Evolutionary conservation across 2,329 filamentous ascomycete genomes (phyloP).

Genomic region (Diplocarpon mali): DNA sequence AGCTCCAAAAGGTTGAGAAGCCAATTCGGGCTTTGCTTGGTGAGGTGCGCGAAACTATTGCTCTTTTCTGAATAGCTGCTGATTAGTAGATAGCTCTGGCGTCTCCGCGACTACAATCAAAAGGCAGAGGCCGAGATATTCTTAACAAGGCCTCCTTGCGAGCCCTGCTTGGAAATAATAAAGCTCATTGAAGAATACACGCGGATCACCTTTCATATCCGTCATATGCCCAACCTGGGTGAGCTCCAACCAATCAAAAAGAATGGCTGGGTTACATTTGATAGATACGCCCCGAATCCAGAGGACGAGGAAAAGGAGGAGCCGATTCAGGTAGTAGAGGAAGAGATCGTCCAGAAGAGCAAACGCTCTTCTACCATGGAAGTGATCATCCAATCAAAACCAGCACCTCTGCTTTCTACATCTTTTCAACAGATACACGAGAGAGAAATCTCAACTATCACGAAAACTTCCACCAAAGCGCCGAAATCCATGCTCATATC

Average conservation of each 20-base stretch:
- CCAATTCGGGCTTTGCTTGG: neutral
- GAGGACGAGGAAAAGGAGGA: neutral
- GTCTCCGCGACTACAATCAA: neutral
- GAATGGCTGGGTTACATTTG: neutral
- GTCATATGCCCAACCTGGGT: conserved; percentile 1
- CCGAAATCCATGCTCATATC: no score
- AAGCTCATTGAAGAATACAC: conserved; percentile 4
- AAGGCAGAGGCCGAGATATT: conserved; percentile 5
- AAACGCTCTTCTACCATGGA: neutral
- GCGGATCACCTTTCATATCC: conserved; percentile 3
- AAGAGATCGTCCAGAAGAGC: neutral
- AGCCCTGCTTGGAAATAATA: conserved; percentile 1
- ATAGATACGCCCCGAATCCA: neutral
- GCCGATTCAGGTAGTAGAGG: neutral
- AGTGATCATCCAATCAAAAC: no score
- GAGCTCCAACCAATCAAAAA: neutral
- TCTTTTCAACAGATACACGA: no score
- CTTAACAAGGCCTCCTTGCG: conserved; percentile 2
- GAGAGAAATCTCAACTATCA: no score
- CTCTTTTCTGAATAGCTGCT: neutral
- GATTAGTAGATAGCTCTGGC: neutral
- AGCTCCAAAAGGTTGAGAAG: neutral
- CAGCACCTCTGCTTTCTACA: no score
- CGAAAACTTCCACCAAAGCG: no score
- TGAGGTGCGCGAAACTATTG: neutral